Evolutionary conservation across 441 rosid species (phyloP).

Genomic region (Aleurites moluccanus): DNA sequence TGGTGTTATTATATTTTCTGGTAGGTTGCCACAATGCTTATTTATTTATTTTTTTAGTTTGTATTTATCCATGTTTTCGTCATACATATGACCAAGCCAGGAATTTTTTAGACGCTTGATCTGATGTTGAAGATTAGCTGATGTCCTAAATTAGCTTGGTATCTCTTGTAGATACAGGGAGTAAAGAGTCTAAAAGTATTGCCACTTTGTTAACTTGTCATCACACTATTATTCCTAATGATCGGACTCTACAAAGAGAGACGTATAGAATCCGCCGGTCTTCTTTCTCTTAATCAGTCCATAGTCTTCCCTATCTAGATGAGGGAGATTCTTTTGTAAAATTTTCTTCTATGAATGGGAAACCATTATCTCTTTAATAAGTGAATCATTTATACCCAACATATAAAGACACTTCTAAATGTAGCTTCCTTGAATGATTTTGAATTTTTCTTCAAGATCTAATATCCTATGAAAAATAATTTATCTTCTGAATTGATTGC

Average conservation of each 20-base stretch:
- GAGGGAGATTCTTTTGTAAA: neutral
- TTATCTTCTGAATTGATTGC: slow-evolving; percentile 6
- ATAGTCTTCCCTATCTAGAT: neutral
- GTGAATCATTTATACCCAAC: neutral
- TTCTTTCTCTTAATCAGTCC: neutral
- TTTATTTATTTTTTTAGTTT: neutral
- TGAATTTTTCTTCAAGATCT: neutral
- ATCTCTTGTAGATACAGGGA: neutral
- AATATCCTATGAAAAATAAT: neutral
- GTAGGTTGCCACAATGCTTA: slow-evolving; percentile 29
- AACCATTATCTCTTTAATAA: neutral
- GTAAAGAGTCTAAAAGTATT: no score
- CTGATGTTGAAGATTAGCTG: neutral
- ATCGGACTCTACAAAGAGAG: neutral
- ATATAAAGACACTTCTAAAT: neutral
- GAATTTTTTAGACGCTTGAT: neutral
- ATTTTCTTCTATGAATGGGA: neutral
- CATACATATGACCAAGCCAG: neutral
- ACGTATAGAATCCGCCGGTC: neutral
- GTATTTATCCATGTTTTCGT: neutral
- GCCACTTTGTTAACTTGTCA: neutral
- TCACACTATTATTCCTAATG: neutral
- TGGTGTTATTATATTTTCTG: slow-evolving; percentile 57
- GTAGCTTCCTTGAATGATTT: neutral
- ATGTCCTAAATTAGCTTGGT: neutral